Conservation (phyloP, 2,329 filamentous ascomycete genomes). For the Chaetothyriales sp. region DNA sequence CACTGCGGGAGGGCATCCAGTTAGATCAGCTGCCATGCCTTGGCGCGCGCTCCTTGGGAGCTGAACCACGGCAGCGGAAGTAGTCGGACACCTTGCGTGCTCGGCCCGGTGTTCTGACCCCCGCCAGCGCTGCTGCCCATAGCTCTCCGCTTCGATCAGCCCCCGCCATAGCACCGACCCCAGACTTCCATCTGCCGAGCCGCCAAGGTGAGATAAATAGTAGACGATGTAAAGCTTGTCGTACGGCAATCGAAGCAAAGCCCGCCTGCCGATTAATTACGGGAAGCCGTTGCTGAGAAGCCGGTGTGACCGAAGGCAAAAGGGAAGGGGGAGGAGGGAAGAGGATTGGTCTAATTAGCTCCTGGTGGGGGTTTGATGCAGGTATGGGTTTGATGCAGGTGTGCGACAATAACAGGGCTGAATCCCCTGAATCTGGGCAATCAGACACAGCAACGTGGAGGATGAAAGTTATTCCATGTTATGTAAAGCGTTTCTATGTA, state of each 20-base stretch:
- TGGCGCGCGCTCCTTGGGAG: not conserved
- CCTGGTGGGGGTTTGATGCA: not conserved
- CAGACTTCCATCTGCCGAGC: too few species aligned
- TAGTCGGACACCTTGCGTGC: not conserved
- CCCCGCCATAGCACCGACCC: too few species aligned
- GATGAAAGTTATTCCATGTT: too few species aligned
- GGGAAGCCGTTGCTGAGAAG: too few species aligned
- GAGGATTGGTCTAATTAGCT: not conserved
- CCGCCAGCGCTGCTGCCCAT: too few species aligned
- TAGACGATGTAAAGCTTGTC: too few species aligned
- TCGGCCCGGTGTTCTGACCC: not conserved
- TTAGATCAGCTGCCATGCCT: not conserved
- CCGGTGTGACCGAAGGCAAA: not conserved
- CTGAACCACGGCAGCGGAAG: not conserved
- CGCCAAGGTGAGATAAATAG: too few species aligned
- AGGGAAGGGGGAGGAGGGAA: not conserved
- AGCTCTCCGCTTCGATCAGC: too few species aligned
- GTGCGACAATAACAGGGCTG: not conserved
- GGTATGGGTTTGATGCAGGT: too few species aligned
- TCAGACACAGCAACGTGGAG: not conserved
- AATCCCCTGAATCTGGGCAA: not conserved
- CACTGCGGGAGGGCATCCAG: not conserved
- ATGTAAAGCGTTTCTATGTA: not conserved
- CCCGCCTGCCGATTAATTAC: too few species aligned
- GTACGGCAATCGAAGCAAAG: too few species aligned